phyloP scores from a whole-genome alignment of 2,329 filamentous ascomycete species.

The Fusarium brevicatenulatum region DNA sequence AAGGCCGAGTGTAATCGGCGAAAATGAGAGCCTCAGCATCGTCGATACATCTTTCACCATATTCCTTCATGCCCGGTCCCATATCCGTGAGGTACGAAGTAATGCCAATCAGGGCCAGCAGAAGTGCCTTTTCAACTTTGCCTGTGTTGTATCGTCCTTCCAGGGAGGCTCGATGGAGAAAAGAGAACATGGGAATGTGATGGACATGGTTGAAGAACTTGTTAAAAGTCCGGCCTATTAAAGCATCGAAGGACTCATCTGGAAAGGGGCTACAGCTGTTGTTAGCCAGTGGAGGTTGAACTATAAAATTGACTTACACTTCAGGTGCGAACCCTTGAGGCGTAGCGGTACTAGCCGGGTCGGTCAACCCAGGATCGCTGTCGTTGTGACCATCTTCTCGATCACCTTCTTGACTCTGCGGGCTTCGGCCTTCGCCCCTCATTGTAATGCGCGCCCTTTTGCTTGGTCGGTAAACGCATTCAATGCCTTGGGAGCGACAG shows the following conservation, averaged over 20 bases:
- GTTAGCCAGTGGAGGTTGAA: constrained; percentile 29
- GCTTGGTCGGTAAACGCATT: constrained; percentile 64
- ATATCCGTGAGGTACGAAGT: constrained; percentile 66
- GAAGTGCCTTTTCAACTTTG: constrained; percentile 63
- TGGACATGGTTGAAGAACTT: constrained; percentile 69
- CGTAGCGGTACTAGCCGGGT: constrained; percentile 47
- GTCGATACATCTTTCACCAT: constrained; percentile 64
- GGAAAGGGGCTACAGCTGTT: constrained; percentile 44
- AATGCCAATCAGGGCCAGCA: constrained; percentile 66
- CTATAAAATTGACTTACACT: constrained; percentile 43
- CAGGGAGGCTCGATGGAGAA: constrained; percentile 67
- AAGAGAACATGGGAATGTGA: constrained; percentile 68
- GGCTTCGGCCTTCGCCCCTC: constrained; percentile 45
- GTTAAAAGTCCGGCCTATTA: constrained; percentile 64
- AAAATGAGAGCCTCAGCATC: constrained; percentile 65
- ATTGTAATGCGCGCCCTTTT: constrained; percentile 52
- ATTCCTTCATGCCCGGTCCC: constrained; percentile 61
- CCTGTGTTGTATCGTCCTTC: constrained; percentile 68
- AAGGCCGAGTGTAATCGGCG: constrained; percentile 63
- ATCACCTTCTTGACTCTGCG: constrained; percentile 50
- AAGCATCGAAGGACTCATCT: constrained; percentile 58
- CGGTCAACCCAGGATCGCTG: constrained; percentile 50
- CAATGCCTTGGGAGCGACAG: constrained; percentile 61
- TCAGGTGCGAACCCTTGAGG: constrained; percentile 50
- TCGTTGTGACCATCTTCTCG: constrained; percentile 49